Evolutionary conservation across 257 asterid genomes (phyloP), one percentile per base, ranked within the genome.

Genomic region (Nicotiana undulata): DNA sequence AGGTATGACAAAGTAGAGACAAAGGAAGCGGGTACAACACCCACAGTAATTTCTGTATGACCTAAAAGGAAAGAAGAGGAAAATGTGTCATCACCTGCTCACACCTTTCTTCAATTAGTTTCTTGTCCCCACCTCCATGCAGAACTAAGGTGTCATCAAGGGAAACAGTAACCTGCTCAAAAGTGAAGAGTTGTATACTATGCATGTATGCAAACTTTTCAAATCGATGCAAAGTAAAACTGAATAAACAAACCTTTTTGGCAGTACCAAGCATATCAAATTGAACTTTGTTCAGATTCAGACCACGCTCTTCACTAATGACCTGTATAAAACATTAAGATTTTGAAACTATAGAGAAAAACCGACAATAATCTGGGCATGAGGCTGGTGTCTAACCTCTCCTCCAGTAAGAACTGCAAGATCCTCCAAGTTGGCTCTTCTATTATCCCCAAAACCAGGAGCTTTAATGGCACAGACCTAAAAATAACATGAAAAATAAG

Each of bases 391-490:
- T 87, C 91, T 79, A 78, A 94, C 98, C 94, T 92, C 93, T 80
- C 94, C 98, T 52, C 98, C 98, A 51, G 98, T 93, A 82, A 92
- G 92, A 88, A 94, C 83, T 82, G 97, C 97, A 66, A 94, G 98
- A 83, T 94, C 98, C 86, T 91, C 97, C 83, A 94, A 76, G 86
- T 81, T 94, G 82, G 94, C 94, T 89, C 92, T 87, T 86, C 88
- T 89, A 86, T 84, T 93, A 76, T 94, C 98, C 85, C 98, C 98
- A 91, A 92, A 94, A 84, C 97, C 97, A 86, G 98, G 97, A 89
- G 98, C 91, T 91, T 94, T 93, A 85, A 94, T 91, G 80, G 97
- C 98, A 90, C 97, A 94, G 56, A 94, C 96, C 98, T 94, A 46
- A 90, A 80, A 40, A 22, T 8, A 75, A 76, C 79, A 67, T 8